phyloP scores from a whole-genome alignment of 345 rosid genomes.

The Moringa oleifera region DNA sequence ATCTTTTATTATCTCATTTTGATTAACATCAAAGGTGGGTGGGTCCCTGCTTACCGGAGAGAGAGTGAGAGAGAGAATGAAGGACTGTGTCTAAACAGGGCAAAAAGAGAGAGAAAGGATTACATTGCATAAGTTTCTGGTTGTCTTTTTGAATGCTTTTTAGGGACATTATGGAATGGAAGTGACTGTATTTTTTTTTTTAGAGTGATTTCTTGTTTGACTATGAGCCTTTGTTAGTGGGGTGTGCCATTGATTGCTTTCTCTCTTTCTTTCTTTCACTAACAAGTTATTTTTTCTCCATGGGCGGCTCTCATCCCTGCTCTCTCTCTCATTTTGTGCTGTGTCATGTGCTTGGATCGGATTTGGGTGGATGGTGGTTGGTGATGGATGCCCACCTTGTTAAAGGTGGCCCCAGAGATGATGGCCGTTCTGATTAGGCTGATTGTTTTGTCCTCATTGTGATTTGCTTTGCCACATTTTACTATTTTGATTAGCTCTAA shows the following conservation, averaged over 20 bases:
- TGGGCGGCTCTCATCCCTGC: slow-evolving; percentile 22
- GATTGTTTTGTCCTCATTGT: slow-evolving; percentile 6
- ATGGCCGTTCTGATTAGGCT: slow-evolving; percentile 12
- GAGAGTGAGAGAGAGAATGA: slow-evolving; percentile 19
- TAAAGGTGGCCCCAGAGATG: slow-evolving; percentile 17
- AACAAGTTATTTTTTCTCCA: slow-evolving; percentile 8
- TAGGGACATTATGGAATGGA: slow-evolving; percentile 27
- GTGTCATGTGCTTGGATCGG: slow-evolving; percentile 29
- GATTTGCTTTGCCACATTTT: slow-evolving; percentile 12
- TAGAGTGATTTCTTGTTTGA: slow-evolving; percentile 44
- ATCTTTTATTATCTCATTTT: slow-evolving; percentile 19
- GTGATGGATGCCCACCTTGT: slow-evolving; percentile 30
- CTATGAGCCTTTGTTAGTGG: slow-evolving; percentile 39
- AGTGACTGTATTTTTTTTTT: slow-evolving; percentile 18
- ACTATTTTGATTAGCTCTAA: slow-evolving; percentile 9
- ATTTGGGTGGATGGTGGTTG: slow-evolving; percentile 33
- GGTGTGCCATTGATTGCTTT: slow-evolving; percentile 44
- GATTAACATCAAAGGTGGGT: slow-evolving; percentile 24
- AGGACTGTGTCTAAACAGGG: slow-evolving; percentile 13
- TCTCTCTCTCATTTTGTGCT: slow-evolving; percentile 16
- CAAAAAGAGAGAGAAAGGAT: slow-evolving; percentile 14
- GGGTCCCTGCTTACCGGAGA: slow-evolving; percentile 27
- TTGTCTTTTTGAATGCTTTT: slow-evolving; percentile 22
- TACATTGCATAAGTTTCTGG: slow-evolving; percentile 31
- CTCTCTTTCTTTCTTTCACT: slow-evolving; percentile 8